Base-by-base conservation (phyloP, 208 protist species). In the Acanthamoeba royreba region DNA sequence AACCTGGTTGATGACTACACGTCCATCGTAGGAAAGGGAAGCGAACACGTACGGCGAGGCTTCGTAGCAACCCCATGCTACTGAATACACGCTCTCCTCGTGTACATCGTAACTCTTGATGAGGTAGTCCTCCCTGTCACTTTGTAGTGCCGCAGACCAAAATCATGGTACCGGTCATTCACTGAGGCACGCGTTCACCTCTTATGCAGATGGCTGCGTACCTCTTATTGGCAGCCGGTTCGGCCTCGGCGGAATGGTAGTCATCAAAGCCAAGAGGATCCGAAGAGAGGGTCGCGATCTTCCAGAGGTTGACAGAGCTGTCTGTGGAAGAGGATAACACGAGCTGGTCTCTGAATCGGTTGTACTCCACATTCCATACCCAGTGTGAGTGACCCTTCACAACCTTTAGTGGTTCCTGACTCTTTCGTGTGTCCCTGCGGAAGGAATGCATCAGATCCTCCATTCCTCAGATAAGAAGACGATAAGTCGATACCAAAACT, bases 1-100 rank as follows among this genome's bases (percentile, higher is more conserved):
- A n/a, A 63, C 53, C n/a, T 63, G 58, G 85, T 91, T 91, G 58
- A 91, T 72, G 33, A 91, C 85, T 9, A 91, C 85, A 8, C 85
- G 42, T 5, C 85, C 85, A 40, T 91, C 85, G 58, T 91, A 91
- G 52, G 85, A 91, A 25, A 91, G 42, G 4, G 85, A 91, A 22
- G 85, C 85, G 28, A 91, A 91, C 38, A 72, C 85, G 55, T 72
- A 91, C n/a, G 52, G 52, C 35, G 52, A 74, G 35, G 85, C 85
- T 40, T 66, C 46, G 72, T 52, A 53, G 52, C 31, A 28, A 40
- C 55, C 85, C 85, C 85, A 91, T 9, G 85, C 85, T 35, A 91
- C 58, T 35, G 85, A 91, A 22, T 91, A 91, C 58, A 91, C 85
- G 58, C 85, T 91, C 38, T 91, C 46, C 58, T 91, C 85, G 58